A percentile compares a stretch with the other conserved stretches of the same genome.
Evolutionary conservation across 192 early-diverging fungal species (phyloP).

Genomic region (Rhizophagus clarus): DNA sequence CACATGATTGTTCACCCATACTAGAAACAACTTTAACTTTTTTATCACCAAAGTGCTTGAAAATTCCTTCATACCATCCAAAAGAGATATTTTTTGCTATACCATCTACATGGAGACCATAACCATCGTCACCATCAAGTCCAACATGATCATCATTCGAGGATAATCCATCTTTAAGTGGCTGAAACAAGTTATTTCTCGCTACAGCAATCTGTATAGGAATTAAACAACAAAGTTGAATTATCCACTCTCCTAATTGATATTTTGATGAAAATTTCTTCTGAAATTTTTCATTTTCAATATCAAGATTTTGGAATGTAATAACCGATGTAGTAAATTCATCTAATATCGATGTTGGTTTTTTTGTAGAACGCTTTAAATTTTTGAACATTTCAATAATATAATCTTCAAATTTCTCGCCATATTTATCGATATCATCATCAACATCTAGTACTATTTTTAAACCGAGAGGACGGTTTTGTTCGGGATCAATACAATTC

Average conservation of each 20-base stretch:
- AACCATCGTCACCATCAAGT: background rate
- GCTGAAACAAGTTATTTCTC: conserved; percentile 8
- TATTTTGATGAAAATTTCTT: background rate
- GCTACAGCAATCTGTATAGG: conserved; percentile 27
- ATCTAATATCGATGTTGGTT: background rate
- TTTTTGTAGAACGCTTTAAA: conserved; percentile 1
- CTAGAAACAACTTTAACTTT: conserved; percentile 27
- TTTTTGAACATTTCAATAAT: background rate
- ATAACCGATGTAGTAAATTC: background rate
- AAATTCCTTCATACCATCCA: conserved; percentile 30
- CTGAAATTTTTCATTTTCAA: background rate
- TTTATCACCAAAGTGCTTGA: conserved; percentile 20
- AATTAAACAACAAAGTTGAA: conserved; percentile 3
- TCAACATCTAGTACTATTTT: background rate
- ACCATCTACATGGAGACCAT: background rate
- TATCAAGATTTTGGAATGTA: background rate
- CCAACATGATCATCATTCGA: background rate
- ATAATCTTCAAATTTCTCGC: background rate
- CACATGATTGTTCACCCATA: conserved; percentile 35
- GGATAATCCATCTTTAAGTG: conserved; percentile 24
- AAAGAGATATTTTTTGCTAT: conserved; percentile 5
- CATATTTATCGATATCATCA: background rate
- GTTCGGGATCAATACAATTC: background rate
- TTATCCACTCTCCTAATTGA: conserved; percentile 9
- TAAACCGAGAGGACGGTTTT: background rate